Evolutionary conservation across 2,329 filamentous ascomycete species (phyloP), one percentile per base, ranked within the genome.

Genomic region (Ceratocystis papillata): DNA sequence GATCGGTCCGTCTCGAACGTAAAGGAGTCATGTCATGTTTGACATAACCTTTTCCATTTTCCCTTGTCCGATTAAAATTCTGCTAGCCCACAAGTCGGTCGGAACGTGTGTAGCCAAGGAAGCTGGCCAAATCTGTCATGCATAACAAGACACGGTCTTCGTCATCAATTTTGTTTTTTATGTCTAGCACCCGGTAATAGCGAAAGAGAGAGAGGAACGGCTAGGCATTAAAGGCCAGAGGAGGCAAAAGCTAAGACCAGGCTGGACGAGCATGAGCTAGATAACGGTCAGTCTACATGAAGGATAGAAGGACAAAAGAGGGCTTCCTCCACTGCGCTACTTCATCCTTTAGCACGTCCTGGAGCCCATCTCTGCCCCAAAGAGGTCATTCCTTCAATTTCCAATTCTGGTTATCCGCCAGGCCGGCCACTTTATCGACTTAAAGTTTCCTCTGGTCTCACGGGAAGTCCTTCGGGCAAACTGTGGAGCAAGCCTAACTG

Each of bases 381-480:
- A 55, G 8, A 28, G 25, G 50, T 1, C 50, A 55, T 55, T 55
- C 50, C 50, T 55, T 55, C 50, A 55, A 22, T 12, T 55, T 25
- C 50, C 20, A 20, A 22, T 30, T 55, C 50, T 28, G 50, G 20
- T 4, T 55, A 55, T 55, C 50, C 20, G 50, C 50, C 12, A 55
- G 50, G 50, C 50, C 22, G 20, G 50, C 50, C 50, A 55, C 50
- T 55, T 55, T 55, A 15, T 55, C 20, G 50, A 55, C 50, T 55
- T 55, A 55, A 30, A 55, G 50, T 55, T 62, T 62, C 33, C 33
- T 53, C 46, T 41, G 30, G 30, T 30, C 46, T 64, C 50, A 63
- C 65, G 65, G 65, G 48, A 63, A 57, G 48, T 67, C 65, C 65
- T 67, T 67, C 65, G 65, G 65, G 61, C 60, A 67, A 67, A 67